Evolutionary conservation across 768 basidiomycete genomes (phyloP).

Genomic region (Hericium alpestre): DNA sequence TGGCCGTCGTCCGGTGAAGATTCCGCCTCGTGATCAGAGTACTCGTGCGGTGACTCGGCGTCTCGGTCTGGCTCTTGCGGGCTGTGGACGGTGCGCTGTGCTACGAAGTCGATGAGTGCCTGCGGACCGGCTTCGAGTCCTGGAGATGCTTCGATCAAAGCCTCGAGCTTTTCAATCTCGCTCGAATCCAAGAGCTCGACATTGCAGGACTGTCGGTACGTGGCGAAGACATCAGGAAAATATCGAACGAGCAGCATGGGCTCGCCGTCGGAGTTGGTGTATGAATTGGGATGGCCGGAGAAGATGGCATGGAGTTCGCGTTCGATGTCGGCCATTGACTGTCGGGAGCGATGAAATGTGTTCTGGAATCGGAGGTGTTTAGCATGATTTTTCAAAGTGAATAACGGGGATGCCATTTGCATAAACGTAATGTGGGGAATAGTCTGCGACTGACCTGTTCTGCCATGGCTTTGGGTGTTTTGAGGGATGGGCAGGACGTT

Average conservation of each 20-base stretch:
- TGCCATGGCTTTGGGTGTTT: background rate
- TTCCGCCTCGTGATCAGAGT: slow-evolving; percentile 31
- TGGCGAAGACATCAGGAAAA: slow-evolving; percentile 60
- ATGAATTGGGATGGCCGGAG: slow-evolving; percentile 48
- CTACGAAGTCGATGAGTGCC: slow-evolving; percentile 52
- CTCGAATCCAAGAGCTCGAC: slow-evolving; percentile 54
- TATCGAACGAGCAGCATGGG: slow-evolving; percentile 59
- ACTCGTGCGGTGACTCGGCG: slow-evolving; percentile 13
- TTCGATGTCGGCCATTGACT: slow-evolving; percentile 64
- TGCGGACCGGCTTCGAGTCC: slow-evolving; percentile 61
- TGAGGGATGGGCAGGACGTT: background rate
- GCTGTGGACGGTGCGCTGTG: slow-evolving; percentile 21
- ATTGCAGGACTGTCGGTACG: slow-evolving; percentile 49
- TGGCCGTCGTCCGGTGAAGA: slow-evolving; percentile 14
- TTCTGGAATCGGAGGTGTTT: slow-evolving; percentile 1
- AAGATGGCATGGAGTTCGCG: slow-evolving; percentile 60
- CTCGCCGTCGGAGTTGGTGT: slow-evolving; percentile 46
- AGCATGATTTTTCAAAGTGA: background rate
- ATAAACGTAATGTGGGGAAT: no score
- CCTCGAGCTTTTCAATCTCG: slow-evolving; percentile 52
- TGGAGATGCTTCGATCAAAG: slow-evolving; percentile 46
- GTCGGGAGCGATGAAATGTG: slow-evolving; percentile 41
- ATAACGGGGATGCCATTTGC: background rate
- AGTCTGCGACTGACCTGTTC: background rate
- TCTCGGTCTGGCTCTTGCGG: slow-evolving; percentile 1